phyloP scores from a whole-genome alignment of 208 protist genomes.

The Vickermania ingenoplastis region DNA sequence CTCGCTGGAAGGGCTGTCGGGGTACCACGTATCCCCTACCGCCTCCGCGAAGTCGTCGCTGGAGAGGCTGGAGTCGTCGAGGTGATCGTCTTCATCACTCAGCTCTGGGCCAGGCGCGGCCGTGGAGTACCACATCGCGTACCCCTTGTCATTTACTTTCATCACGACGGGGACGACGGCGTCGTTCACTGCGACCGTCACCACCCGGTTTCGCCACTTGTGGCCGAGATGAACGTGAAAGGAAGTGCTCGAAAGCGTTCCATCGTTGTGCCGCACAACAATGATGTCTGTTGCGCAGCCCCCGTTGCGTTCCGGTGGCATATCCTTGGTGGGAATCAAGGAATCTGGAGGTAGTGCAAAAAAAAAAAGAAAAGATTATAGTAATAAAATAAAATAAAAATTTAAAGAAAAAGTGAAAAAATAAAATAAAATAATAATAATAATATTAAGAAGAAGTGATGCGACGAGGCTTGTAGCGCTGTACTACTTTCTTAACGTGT shows the following conservation, averaged over 20 bases:
- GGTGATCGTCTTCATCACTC: not conserved
- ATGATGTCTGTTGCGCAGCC: conserved; percentile 97
- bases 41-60: conserved; percentile 21
- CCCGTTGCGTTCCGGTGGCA: conserved; percentile 5
- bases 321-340: too few relatives aligned
- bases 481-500: too few relatives aligned
- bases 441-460: too few relatives aligned
- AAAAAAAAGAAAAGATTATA: too few relatives aligned
- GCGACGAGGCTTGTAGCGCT: too few relatives aligned
- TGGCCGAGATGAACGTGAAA: conserved; percentile 98
- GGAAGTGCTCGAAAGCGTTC: conserved; percentile 87
- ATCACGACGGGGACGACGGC: conserved; percentile 83
- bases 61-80: not conserved
- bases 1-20: too few relatives aligned
- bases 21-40: conserved; percentile 67
- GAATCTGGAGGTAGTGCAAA: too few relatives aligned
- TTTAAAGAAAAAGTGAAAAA: too few relatives aligned
- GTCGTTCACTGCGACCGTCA: conserved; percentile 93
- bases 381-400: too few relatives aligned
- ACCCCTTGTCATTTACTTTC: conserved; percentile 58
- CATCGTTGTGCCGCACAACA: conserved; percentile 93
- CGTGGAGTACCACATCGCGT: not conserved
- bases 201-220: conserved; percentile 81
- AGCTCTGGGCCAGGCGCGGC: not conserved
- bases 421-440: too few relatives aligned